Evolutionary conservation across 768 basidiomycete species (phyloP), one percentile per base, ranked within the genome.

Genomic region (Suillus alpinus): DNA sequence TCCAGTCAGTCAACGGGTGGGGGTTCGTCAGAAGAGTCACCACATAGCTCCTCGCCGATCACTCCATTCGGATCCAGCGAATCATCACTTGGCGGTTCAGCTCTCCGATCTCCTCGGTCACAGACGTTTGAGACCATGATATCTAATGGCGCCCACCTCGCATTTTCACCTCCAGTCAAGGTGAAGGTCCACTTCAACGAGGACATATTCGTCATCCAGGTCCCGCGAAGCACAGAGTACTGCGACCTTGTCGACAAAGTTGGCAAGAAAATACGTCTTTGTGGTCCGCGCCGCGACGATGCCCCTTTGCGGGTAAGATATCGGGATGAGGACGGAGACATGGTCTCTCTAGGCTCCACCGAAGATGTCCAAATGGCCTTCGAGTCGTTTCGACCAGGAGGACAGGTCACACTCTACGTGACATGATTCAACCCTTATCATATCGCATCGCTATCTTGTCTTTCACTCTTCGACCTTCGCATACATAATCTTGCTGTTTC

Each of bases 341-440:
- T 94, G 82, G 85, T 96, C 50, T 89, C 86, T 34, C 81, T 96
- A 63, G 89, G 89, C 16, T 93, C 91, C 49, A 94, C 93, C 39
- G 94, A 96, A 72, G 94, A 96, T 71, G 90, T 95, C 39, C 91
- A 93, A 67, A 93, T 96, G 85, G 94, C 94, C 41, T 95, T 96
- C 65, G 94, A 95, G 75, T 83, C 87, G 60, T 88, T 84, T 75
- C 81, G 86, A 64, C 86, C 88, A 34, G 88, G 88, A n/a, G 85
- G 85, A 63, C 91, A 91, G 75, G 89, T 93, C 60, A 89, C 86
- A 18, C 81, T 93, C 52, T 91, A 86, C 74, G 91, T 93, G 68
- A 87, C 85, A 71, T 92, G 78, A 86, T 29, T 53, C 39, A 44
- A 29, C 37, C 40, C 39, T 62, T 39, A 55, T 49, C 40, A 50